Conservation (phyloP, 768 basidiomycete species). For the Cubamyces lactineus region DNA sequence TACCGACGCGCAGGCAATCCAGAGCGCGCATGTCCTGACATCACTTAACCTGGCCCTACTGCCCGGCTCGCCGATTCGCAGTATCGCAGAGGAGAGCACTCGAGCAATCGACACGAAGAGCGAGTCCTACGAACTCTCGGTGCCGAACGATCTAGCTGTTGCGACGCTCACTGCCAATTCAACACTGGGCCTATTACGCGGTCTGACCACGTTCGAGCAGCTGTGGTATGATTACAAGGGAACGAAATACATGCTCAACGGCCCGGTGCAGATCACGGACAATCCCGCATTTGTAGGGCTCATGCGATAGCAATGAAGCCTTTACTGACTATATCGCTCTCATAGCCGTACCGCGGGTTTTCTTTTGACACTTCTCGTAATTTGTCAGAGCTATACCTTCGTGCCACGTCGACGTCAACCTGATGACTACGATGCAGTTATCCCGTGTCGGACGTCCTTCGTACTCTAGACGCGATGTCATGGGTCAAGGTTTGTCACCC, state of each 20-base stretch:
- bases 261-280: conserved; percentile 48
- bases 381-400: conserved; percentile 48
- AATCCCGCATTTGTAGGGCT: conserved; percentile 48
- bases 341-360: conserved; percentile 72
- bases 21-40: conserved; percentile 31
- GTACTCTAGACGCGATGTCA: conserved; percentile 56
- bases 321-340: background rate
- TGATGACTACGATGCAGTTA: conserved; percentile 33
- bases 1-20: conserved; percentile 35
- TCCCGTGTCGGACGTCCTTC: conserved; percentile 41
- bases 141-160: conserved; percentile 41
- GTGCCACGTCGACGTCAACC: background rate
- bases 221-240: conserved; percentile 48
- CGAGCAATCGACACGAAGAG: conserved; percentile 40
- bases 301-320: background rate
- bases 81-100: conserved; percentile 43
- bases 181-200: conserved; percentile 54
- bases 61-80: conserved; percentile 19
- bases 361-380: conserved; percentile 81
- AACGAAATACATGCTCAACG: conserved; percentile 42
- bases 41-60: conserved; percentile 36
- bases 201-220: conserved; percentile 58
- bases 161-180: conserved; percentile 49
- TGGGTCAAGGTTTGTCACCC: conserved; percentile 47
- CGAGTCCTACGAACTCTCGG: conserved; percentile 48